Evolutionary conservation across 2,329 filamentous ascomycete species (phyloP), one percentile per base, ranked within the genome.

Genomic region (Xylaria sp.): DNA sequence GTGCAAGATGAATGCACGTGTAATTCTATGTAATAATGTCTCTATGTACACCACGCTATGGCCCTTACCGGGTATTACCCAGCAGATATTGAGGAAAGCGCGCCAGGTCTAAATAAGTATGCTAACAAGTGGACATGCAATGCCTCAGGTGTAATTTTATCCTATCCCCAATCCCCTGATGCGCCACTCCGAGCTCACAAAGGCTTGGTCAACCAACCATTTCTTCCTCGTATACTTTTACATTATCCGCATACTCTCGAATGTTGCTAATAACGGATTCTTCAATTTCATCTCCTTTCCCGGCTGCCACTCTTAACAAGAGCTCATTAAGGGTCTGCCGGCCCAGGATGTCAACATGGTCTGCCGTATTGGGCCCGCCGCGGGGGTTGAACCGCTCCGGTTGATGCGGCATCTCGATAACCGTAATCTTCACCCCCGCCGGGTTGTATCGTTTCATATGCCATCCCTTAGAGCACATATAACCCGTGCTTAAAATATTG

Each of bases 391-490:
- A 99, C 20, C 93, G 83, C 73, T 97, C 95, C 0, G 96, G 96
- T 75, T 98, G 94, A 76, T 99, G 96, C 0, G 90, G 92, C 96
- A 99, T 99, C 82, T 99, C 96, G 68, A 91, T 94, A 0, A 94
- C 92, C 45, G 89, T 96, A 69, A 99, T 83, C 74, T 93, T 89
- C 36, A 90, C 86, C 1, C 90, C 90, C 0, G 93, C 91, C 0
- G 96, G 96, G 75, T 99, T 99, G 78, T 96, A 99, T 39, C 96
- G 87, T 79, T 93, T 94, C 79, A 97, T 92, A 65, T 90, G 89
- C 96, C 96, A 99, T 2, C 96, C 96, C 74, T 91, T 93, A 73
- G 93, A 91, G 79, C 96, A 99, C 96, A 99, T 98, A 78, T 98
- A 99, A 1, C 95, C 96, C 0, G 89, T 89, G 73, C 92, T 96